phyloP scores from a whole-genome alignment of 257 asterid genomes.

The Solanum ossicruentum region DNA sequence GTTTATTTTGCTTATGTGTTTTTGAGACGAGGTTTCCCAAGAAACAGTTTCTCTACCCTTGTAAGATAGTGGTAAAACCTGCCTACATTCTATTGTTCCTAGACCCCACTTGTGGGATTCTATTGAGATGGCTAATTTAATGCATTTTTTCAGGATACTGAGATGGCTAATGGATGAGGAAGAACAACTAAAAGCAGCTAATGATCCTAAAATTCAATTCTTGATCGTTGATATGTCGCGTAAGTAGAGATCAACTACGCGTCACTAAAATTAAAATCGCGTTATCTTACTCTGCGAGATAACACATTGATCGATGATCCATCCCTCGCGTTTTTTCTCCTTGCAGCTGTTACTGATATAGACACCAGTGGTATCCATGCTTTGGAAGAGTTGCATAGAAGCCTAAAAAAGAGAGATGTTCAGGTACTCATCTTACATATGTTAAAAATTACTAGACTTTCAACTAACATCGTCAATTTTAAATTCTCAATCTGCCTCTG shows the following conservation, averaged over 20 bases:
- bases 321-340: background rate
- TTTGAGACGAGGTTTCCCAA: no score
- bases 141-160: constrained; percentile 30
- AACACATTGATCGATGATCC: background rate
- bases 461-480: background rate
- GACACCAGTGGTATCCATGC: constrained; percentile 96
- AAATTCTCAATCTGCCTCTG: background rate
- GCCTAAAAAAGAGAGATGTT: constrained; percentile 59
- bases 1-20: no score
- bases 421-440: constrained; percentile 29
- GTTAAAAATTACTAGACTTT: no score
- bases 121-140: no score
- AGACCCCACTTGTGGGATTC: no score
- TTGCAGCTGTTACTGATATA: constrained; percentile 70
- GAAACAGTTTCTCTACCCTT: no score
- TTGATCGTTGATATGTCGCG: constrained; percentile 50
- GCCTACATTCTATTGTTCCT: no score
- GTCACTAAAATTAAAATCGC: background rate
- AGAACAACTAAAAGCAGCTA: constrained; percentile 26
- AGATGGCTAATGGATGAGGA: constrained; percentile 78
- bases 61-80: no score
- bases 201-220: constrained; percentile 29
- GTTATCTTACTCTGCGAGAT: background rate
- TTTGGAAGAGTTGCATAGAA: constrained; percentile 54
- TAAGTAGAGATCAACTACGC: constrained; percentile 7